Conservation (phyloP, 768 basidiomycete genomes). For the Amanita rubescens region DNA sequence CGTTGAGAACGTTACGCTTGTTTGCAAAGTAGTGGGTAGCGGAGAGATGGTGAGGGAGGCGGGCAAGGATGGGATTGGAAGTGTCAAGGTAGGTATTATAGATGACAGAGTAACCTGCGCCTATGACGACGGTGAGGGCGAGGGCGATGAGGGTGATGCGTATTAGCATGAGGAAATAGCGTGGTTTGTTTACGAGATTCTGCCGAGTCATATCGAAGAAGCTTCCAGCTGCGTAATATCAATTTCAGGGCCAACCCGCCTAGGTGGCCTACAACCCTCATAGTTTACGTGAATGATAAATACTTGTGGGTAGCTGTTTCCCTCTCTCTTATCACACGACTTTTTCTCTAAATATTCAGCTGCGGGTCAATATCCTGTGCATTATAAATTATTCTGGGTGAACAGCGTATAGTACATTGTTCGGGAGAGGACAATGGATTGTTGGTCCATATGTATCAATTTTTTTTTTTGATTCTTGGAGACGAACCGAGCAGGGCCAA, state of each 20-base stretch:
- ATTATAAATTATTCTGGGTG: neutral
- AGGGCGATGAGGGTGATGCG: constrained; percentile 30
- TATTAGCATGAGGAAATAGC: neutral
- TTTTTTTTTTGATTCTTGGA: neutral
- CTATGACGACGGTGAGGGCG: constrained; percentile 42
- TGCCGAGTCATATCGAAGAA: too few relatives aligned
- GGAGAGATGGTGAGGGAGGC: constrained; percentile 63
- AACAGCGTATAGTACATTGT: neutral
- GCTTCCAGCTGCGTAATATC: too few relatives aligned
- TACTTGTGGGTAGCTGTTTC: neutral
- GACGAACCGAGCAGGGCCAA: neutral
- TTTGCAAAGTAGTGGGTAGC: constrained; percentile 65
- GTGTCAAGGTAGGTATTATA: constrained; percentile 77
- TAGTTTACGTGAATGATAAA: too few relatives aligned
- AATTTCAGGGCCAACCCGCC: too few relatives aligned
- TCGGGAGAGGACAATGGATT: neutral
- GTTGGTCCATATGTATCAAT: constrained; percentile 5
- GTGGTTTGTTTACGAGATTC: too few relatives aligned
- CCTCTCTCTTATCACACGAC: neutral
- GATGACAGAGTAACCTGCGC: constrained; percentile 59
- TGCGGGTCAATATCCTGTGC: neutral
- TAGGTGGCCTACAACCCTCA: too few relatives aligned
- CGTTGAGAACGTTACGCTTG: constrained; percentile 78
- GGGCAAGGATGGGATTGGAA: constrained; percentile 63
- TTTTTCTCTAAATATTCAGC: too few relatives aligned